These are phyloP conservation scores for Pleoardoris graminearum DNA, from an alignment of 2,329 filamentous ascomycete genomes.

Conservation along the genomic window DNA sequence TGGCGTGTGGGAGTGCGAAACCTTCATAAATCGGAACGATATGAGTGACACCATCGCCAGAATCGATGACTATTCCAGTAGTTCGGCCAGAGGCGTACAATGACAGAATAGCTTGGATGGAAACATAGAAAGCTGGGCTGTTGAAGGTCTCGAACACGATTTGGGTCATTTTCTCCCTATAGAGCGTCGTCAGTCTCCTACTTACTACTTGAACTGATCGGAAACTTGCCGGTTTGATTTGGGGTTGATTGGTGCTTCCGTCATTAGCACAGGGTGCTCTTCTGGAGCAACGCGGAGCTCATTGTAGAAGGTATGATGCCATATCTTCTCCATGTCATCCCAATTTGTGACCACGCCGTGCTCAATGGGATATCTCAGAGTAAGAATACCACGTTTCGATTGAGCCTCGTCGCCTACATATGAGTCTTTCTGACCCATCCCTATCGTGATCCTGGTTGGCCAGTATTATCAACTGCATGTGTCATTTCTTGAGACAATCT, in stretches of 20 bases:
- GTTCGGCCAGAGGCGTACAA: slow-evolving; percentile 99
- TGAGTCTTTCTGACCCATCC: slow-evolving; percentile 99
- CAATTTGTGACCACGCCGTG: slow-evolving; percentile 99
- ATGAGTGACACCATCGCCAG: slow-evolving; percentile 99
- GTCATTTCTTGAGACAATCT: slow-evolving; percentile 20
- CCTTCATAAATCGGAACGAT: slow-evolving; percentile 99
- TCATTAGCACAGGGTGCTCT: slow-evolving; percentile 99
- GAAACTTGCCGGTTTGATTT: slow-evolving; percentile 99
- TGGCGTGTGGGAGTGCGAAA: slow-evolving; percentile 99
- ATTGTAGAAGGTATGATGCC: slow-evolving; percentile 99
- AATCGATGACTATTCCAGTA: slow-evolving; percentile 99
- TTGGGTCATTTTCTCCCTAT: slow-evolving; percentile 99
- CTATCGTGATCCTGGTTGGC: slow-evolving; percentile 92
- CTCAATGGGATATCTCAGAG: slow-evolving; percentile 99
- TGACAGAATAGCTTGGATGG: slow-evolving; percentile 98
- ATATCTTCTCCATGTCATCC: slow-evolving; percentile 99
- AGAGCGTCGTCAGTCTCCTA: no score
- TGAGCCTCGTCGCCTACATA: slow-evolving; percentile 99
- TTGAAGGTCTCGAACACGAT: slow-evolving; percentile 99
- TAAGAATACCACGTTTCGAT: slow-evolving; percentile 99
- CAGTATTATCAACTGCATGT: slow-evolving; percentile 51
- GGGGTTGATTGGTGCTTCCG: slow-evolving; percentile 99
- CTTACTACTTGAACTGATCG: no score
- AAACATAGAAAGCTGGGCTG: slow-evolving; percentile 99
- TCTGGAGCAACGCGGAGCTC: slow-evolving; percentile 99